phyloP scores from a whole-genome alignment of 2,329 filamentous ascomycete species.

The Sporothrix variecibatus region DNA sequence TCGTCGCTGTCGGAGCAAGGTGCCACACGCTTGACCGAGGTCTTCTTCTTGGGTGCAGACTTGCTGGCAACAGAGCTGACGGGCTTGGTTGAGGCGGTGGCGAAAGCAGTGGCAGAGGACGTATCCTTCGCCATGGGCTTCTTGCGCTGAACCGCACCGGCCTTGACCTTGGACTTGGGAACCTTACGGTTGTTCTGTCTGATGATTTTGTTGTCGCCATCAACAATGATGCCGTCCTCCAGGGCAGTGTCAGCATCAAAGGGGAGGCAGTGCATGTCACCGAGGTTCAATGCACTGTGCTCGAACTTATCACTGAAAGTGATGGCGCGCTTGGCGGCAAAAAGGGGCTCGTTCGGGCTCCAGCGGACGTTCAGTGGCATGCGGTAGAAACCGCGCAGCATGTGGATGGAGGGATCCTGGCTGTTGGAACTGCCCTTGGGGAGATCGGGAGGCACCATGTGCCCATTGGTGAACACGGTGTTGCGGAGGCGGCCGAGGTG shows the following conservation, averaged over 20 bases:
- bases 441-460: constrained; percentile 43
- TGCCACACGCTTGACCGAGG: neutral
- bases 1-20: constrained; percentile 22
- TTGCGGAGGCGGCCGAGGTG: constrained; percentile 41
- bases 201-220: neutral
- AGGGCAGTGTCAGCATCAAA: neutral
- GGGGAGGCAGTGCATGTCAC: neutral
- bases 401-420: neutral
- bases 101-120: neutral
- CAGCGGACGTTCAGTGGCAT: constrained; percentile 1
- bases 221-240: neutral
- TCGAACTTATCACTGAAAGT: neutral
- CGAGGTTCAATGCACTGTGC: neutral
- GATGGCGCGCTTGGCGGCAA: constrained; percentile 10
- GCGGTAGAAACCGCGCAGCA: neutral
- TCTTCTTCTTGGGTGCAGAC: neutral
- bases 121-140: neutral
- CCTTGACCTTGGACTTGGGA: constrained; percentile 3
- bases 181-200: neutral
- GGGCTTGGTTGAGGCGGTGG: neutral
- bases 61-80: neutral
- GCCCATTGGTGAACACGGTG: constrained; percentile 43
- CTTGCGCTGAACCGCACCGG: neutral
- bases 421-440: neutral
- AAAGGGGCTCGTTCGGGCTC: neutral